phyloP scores from a whole-genome alignment of 495 filamentous ascomycete species.

The Chlorociboria aeruginascens region DNA sequence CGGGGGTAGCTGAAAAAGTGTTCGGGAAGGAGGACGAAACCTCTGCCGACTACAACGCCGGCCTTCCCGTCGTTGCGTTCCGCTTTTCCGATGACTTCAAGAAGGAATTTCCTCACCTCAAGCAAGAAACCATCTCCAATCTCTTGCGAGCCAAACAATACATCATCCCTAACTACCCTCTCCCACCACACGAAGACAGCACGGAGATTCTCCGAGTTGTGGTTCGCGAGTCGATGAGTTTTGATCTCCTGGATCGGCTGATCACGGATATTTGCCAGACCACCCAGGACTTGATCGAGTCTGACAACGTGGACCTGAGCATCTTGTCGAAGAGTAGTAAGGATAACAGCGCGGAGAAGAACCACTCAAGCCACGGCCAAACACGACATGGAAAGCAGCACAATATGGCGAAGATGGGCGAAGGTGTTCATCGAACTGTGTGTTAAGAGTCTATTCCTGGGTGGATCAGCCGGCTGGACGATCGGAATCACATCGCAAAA shows the following conservation, averaged over 20 bases:
- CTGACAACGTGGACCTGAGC: conserved; percentile 19
- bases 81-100: conserved; percentile 51
- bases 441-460: too few relatives aligned
- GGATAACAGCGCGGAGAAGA: conserved; percentile 20
- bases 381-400: conserved; percentile 5
- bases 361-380: conserved; percentile 19
- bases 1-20: conserved; percentile 24
- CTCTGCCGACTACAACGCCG: conserved; percentile 51
- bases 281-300: conserved; percentile 42
- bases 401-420: conserved; percentile 28
- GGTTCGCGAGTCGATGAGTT: conserved; percentile 54
- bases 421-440: conserved; percentile 48
- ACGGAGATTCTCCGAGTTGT: conserved; percentile 62
- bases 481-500: too few relatives aligned
- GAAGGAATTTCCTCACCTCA: conserved; percentile 47
- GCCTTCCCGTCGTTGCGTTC: conserved; percentile 63
- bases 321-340: conserved; percentile 20
- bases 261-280: conserved; percentile 43
- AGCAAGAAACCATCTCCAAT: conserved; percentile 54
- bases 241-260: conserved; percentile 53
- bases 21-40: conserved; percentile 32
- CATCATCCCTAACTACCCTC: conserved; percentile 65
- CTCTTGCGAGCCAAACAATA: conserved; percentile 58
- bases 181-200: conserved; percentile 49
- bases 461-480: too few relatives aligned